Evolutionary conservation across 495 filamentous ascomycete genomes (phyloP).

Genomic region (Hyaloscypha hepaticicola): DNA sequence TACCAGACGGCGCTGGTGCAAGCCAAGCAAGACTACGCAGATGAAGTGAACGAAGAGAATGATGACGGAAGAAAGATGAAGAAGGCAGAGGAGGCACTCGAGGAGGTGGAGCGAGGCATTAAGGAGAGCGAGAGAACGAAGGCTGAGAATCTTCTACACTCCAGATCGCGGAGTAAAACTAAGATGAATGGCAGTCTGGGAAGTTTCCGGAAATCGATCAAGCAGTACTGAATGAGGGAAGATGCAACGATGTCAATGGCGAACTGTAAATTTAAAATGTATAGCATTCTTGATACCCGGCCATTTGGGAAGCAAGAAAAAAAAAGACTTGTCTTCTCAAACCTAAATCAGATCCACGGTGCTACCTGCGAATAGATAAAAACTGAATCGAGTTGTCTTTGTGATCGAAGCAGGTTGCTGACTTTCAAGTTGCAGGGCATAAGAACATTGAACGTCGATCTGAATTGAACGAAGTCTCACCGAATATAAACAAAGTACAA

Average conservation of each 20-base stretch:
- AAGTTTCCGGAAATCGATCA: slow-evolving; percentile 21
- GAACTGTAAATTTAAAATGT: slow-evolving; percentile 17
- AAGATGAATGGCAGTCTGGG: slow-evolving; percentile 14
- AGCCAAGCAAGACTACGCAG: slow-evolving; percentile 24
- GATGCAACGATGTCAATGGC: not conserved
- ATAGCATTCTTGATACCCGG: slow-evolving; percentile 16
- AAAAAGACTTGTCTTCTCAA: not conserved
- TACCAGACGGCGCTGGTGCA: slow-evolving; percentile 44
- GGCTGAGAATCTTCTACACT: slow-evolving; percentile 26
- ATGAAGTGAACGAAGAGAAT: slow-evolving; percentile 25
- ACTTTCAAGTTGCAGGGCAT: too few species aligned
- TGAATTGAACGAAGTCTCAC: too few species aligned
- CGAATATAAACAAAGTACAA: too few species aligned
- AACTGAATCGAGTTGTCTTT: too few species aligned
- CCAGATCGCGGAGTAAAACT: slow-evolving; percentile 20
- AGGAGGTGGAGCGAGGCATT: slow-evolving; percentile 26
- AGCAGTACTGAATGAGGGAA: slow-evolving; percentile 21
- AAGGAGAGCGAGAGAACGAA: slow-evolving; percentile 19
- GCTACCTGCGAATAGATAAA: too few species aligned
- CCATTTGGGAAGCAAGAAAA: slow-evolving; percentile 12
- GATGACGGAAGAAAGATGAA: slow-evolving; percentile 20
- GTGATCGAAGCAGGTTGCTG: too few species aligned
- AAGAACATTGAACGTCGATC: too few species aligned
- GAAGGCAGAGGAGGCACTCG: slow-evolving; percentile 12
- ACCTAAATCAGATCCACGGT: not conserved